Conservation (phyloP, 805 yeast genomes). For the Blastobotrys parvus region DNA sequence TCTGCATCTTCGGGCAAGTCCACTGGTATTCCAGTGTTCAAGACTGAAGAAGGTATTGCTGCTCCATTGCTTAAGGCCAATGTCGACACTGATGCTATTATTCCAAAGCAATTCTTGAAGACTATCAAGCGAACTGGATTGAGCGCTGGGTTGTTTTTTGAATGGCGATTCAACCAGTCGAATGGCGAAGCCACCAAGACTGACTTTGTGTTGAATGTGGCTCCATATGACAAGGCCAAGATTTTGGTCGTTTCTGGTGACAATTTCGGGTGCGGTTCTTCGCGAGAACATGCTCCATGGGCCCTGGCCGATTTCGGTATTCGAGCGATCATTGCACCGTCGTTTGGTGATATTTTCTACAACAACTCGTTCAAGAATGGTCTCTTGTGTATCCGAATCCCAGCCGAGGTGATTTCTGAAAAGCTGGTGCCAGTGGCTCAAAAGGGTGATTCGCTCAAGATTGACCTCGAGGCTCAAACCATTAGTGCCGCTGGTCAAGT, state of each 20-base stretch:
- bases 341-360: conserved; percentile 97
- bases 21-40: conserved; percentile 67
- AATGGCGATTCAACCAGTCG: conserved; percentile 64
- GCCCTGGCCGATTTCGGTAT: conserved; percentile 97
- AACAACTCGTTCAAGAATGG: conserved; percentile 97
- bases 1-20: conserved; percentile 16
- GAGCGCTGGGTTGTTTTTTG: conserved; percentile 81
- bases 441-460: conserved; percentile 59
- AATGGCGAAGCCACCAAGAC: conserved; percentile 38
- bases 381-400: conserved; percentile 84
- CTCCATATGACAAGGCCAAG: conserved; percentile 72
- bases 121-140: conserved; percentile 97
- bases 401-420: conserved; percentile 60
- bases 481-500: conserved; percentile 65
- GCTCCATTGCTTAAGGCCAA: conserved; percentile 94
- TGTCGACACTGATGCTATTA: conserved; percentile 97
- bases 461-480: conserved; percentile 83
- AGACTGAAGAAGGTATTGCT: conserved; percentile 70
- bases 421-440: conserved; percentile 77
- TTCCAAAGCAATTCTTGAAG: conserved; percentile 96
- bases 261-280: conserved; percentile 98
- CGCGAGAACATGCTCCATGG: conserved; percentile 99
- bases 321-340: conserved; percentile 91
- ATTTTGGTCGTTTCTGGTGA: conserved; percentile 89
- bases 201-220: conserved; percentile 84